phyloP scores from a whole-genome alignment of 805 yeast genomes.

The Ogataea corticis region DNA sequence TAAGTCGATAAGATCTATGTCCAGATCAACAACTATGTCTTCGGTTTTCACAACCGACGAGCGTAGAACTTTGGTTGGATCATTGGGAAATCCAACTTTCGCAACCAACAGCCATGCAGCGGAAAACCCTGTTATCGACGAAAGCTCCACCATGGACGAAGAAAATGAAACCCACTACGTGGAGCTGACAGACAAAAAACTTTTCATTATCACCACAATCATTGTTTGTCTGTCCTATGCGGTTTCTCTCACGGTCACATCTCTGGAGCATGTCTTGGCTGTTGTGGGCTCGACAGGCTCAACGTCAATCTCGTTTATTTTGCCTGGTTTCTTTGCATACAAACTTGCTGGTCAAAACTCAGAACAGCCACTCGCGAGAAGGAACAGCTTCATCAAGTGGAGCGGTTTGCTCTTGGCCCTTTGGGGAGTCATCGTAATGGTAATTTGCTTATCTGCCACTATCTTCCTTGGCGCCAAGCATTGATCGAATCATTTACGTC shows the following conservation, averaged over 20 bases:
- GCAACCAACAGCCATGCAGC: constrained; percentile 3
- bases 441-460: constrained; percentile 52
- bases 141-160: constrained; percentile 16
- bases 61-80: constrained; percentile 14
- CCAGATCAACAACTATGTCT: constrained; percentile 21
- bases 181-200: constrained; percentile 29
- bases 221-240: constrained; percentile 57
- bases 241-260: constrained; percentile 64
- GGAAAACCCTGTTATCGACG: constrained; percentile 18
- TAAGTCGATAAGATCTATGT: constrained; percentile 24
- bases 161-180: constrained; percentile 23
- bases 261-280: constrained; percentile 80
- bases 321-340: constrained; percentile 87
- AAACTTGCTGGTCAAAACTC: constrained; percentile 58
- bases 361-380: constrained; percentile 11
- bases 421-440: constrained; percentile 75
- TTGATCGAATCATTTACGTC: constrained; percentile 9
- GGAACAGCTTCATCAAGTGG: constrained; percentile 39
- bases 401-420: constrained; percentile 55
- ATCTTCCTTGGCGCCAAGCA: constrained; percentile 36
- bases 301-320: constrained; percentile 84
- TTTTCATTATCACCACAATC: constrained; percentile 40
- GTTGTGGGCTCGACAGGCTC: constrained; percentile 94
- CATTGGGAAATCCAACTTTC: background rate
- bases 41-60: constrained; percentile 17